Base-by-base conservation (phyloP, 1,284 basidiomycete species). In the Phenoliferia sp. region DNA sequence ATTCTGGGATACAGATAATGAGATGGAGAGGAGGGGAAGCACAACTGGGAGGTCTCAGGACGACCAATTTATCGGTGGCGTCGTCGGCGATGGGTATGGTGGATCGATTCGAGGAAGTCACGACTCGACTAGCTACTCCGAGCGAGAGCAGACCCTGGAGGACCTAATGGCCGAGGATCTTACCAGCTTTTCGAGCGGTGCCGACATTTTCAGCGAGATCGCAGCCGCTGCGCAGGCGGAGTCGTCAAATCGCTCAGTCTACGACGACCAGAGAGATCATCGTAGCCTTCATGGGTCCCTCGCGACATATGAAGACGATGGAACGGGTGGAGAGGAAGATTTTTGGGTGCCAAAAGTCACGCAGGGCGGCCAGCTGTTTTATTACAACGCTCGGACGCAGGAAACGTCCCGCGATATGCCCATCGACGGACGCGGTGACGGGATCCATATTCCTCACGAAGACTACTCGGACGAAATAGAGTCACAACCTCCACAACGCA, bases 321-420 rank as follows among this genome's bases (percentile, higher is more conserved):
- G 22, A 12, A 44, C 12, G 12, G 39, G 39, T 22, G n/a, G n/a
- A n/a, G 65, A 62, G 56, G 71, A 71, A 63, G 64, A 70, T 36
- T 77, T 69, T 60, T 77, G 76, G 79, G 70, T 75, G 50, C 70
- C 74, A 32, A 73, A 69, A 66, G 69, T 73, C 32, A 71, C 70
- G 19, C 55, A 60, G 48, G 52, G 70, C 28, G 70, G 67, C 3
- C 77, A 97, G 90, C 90, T 97, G 77, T 93, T 88, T 82, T 98
- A 96, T 80, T 85, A 92, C 73, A 98, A 98, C 77, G 90, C 90
- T 0, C 85, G 90, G 73, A 97, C 94, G 2, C 92, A 92, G 44
- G 88, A 94, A 77, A 87, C 86, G 50, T 87, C 92, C 17, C 86
- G 87, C 75, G 92, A 97, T 74, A 81, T 96, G 50, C 94, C 94